Percentiles rank a stretch among this genome's conserved stretches.
These are phyloP conservation scores for Pseudogymnoascus pannorum DNA, from an alignment of 2,329 filamentous ascomycete genomes.

Conservation along the genomic window DNA sequence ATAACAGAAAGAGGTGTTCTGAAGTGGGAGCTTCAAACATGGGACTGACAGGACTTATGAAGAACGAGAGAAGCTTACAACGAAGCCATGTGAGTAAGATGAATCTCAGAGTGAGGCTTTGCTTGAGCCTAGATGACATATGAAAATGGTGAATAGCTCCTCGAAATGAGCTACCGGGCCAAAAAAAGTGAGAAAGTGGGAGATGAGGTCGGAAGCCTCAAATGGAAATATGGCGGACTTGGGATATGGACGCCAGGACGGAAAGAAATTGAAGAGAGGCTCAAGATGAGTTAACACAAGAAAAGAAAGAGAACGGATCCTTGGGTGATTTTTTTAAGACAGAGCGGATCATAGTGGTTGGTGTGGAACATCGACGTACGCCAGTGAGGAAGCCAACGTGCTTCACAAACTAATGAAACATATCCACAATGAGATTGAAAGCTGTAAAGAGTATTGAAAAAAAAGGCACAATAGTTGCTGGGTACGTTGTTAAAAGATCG, in stretches of 20 bases:
- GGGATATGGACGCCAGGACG: not conserved
- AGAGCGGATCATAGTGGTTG: not conserved
- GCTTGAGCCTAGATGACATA: not conserved
- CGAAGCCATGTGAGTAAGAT: not conserved
- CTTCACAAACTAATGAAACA: not conserved
- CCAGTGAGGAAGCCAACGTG: not conserved
- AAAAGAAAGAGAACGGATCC: not conserved
- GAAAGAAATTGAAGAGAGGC: not conserved
- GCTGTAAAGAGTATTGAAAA: not conserved
- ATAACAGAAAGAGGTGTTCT: not conserved
- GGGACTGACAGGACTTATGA: not conserved
- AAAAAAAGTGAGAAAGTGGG: not conserved
- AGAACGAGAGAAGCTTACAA: not conserved
- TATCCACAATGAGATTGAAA: not conserved
- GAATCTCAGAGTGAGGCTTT: not conserved
- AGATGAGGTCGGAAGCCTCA: not conserved
- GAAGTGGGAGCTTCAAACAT: not conserved
- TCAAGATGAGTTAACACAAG: not conserved
- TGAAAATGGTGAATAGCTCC: not conserved
- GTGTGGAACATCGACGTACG: not conserved
- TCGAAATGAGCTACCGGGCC: not conserved
- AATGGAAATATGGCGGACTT: not conserved
- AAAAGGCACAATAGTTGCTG: not conserved
- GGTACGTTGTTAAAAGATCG: no score
- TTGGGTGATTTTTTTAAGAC: not conserved